Conservation (phyloP, 352 stramenopile genomes). For the Peronosclerospora sorghi region DNA sequence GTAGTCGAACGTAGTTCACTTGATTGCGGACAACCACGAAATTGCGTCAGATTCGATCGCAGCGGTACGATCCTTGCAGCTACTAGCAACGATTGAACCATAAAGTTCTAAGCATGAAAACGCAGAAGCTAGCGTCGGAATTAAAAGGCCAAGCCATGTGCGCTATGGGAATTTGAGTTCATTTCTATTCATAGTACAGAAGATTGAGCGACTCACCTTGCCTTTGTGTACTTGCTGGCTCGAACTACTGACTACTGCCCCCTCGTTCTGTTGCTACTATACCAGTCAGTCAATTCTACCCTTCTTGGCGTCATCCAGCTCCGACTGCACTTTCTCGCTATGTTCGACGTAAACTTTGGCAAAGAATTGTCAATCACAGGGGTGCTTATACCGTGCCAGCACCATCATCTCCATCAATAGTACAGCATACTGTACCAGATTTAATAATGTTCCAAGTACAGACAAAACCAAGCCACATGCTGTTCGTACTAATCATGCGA, state of each 20-base stretch:
- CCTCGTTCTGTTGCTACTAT: constrained; percentile 13
- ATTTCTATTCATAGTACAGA: constrained; percentile 20
- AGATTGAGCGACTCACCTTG: constrained; percentile 4
- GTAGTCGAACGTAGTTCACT: constrained; percentile 85
- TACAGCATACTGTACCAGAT: constrained; percentile 7
- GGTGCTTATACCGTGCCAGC: too few species aligned
- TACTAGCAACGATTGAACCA: constrained; percentile 83
- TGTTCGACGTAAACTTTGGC: constrained; percentile 48
- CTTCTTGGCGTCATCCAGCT: constrained; percentile 86
- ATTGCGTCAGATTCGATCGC: constrained; percentile 86
- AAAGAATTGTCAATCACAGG: background rate
- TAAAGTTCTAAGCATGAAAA: constrained; percentile 84
- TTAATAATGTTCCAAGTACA: constrained; percentile 4
- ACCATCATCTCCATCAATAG: too few species aligned
- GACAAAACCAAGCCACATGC: background rate
- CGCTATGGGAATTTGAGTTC: constrained; percentile 11
- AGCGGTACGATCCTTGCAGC: constrained; percentile 75
- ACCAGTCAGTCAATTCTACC: constrained; percentile 80
- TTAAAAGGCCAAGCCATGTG: constrained; percentile 89
- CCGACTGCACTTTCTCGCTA: constrained; percentile 89
- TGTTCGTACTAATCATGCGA: background rate
- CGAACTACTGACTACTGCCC: constrained; percentile 3
- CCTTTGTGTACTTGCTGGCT: constrained; percentile 6
- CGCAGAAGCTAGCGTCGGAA: constrained; percentile 50
- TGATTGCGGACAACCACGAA: constrained; percentile 81